A percentile compares a stretch with the other conserved stretches of the same genome.
phyloP scores from a whole-genome alignment of 78 protist species.

The Capsaspora owczarzaki region DNA sequence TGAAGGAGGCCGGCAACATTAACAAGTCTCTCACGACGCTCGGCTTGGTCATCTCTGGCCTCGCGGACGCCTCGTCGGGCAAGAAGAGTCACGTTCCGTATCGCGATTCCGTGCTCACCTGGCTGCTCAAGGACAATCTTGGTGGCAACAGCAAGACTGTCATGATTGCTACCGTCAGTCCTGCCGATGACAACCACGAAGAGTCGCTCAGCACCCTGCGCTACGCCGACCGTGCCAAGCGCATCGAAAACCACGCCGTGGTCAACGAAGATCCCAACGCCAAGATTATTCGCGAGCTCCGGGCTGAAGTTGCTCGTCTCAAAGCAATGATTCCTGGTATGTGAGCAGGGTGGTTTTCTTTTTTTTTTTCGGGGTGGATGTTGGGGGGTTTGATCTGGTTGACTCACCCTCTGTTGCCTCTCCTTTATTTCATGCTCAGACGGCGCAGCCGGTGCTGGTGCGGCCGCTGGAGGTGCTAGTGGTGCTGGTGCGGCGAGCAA shows the following conservation, averaged over 20 bases:
- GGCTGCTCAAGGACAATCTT: slow-evolving; percentile 40
- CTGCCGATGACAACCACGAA: slow-evolving; percentile 60
- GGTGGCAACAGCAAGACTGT: slow-evolving; percentile 63
- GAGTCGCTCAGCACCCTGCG: slow-evolving; percentile 86
- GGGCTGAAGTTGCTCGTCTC: slow-evolving; percentile 19
- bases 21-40: slow-evolving; percentile 60
- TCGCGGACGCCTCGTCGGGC: slow-evolving; percentile 39
- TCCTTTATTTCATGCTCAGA: no score
- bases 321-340: not conserved
- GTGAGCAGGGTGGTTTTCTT: not conserved
- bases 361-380: not conserved
- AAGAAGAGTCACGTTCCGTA: slow-evolving; percentile 60
- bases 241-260: slow-evolving; percentile 63
- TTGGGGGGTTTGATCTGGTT: not conserved
- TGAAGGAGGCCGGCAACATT: slow-evolving; percentile 40
- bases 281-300: slow-evolving; percentile 12
- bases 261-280: slow-evolving; percentile 33
- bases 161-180: slow-evolving; percentile 64
- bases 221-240: slow-evolving; percentile 81
- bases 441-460: not conserved
- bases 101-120: slow-evolving; percentile 86
- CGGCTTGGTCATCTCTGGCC: slow-evolving; percentile 71
- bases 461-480: not conserved
- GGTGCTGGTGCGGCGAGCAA: not conserved
- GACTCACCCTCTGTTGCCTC: not conserved